Conservation (phyloP, 768 basidiomycete genomes). For the Clitopilus passeckerianus region DNA sequence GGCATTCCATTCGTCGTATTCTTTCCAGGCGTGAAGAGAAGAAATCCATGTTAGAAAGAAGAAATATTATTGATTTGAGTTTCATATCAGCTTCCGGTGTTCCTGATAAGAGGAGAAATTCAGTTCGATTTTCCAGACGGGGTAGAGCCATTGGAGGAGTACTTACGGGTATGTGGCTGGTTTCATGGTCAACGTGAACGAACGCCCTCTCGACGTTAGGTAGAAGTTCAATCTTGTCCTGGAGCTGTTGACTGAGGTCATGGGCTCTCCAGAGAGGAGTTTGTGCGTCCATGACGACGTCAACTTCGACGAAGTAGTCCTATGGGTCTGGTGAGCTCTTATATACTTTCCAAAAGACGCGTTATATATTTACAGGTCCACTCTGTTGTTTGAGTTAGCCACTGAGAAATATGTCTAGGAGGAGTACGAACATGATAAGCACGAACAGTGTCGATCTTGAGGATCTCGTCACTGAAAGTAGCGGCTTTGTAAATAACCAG, state of each 20-base stretch:
- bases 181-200: slow-evolving; percentile 94
- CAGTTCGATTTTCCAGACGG: not conserved
- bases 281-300: slow-evolving; percentile 86
- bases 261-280: slow-evolving; percentile 90
- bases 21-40: not conserved
- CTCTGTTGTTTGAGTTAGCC: slow-evolving; percentile 37
- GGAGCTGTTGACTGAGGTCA: slow-evolving; percentile 77
- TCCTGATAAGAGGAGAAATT: slow-evolving; percentile 26
- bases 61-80: not conserved
- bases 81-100: slow-evolving; percentile 36
- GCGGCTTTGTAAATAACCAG: slow-evolving; percentile 89
- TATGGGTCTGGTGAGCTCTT: slow-evolving; percentile 18
- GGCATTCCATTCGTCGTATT: not conserved
- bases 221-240: slow-evolving; percentile 84
- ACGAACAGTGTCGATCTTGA: slow-evolving; percentile 85
- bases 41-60: not conserved
- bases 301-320: slow-evolving; percentile 94
- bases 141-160: not conserved
- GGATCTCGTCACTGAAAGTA: slow-evolving; percentile 85
- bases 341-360: not conserved
- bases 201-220: slow-evolving; percentile 92
- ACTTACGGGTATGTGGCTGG: slow-evolving; percentile 62
- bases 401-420: slow-evolving; percentile 1
- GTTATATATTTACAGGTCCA: slow-evolving; percentile 51
- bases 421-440: slow-evolving; percentile 75